Evolutionary conservation across 371 early-diverging fungal genomes (phyloP), one percentile per base, ranked within the genome.

Genomic region (Umbelopsis sp.): DNA sequence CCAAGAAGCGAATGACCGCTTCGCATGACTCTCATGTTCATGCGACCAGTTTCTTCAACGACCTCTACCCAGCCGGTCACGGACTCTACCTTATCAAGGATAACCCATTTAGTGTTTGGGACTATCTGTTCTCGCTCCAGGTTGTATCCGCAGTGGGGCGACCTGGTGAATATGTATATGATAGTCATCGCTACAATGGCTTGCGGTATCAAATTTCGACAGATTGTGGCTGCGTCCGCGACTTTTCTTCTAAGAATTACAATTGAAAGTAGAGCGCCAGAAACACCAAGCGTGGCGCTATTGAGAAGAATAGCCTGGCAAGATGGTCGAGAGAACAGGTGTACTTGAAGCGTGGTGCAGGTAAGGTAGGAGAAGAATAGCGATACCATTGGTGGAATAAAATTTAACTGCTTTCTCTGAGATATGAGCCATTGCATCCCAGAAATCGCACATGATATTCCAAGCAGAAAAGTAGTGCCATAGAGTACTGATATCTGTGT

Each of bases 1-100:
- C 95, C 95, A 46, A 95, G 78, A 57, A 95, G 73, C 22, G 93
- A 92, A 74, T 95, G 93, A 25, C 94, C 94, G 69, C 89, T 86
- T 64, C 94, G 91, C 79, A 95, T 72, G 29, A 93, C 68, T 6
- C 88, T 86, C 29, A 92, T 74, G 14, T 82, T 74, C 51, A 84
- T 79, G 12, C 66, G 57, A 4, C 70, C 48, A n/a, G 72, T 74
- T 68, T 89, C 89, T 29, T 91, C 86, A 14, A 88, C 77, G 5
- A 91, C 88, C 11, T 86, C 81, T 16, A 94, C 76, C 87, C 88
- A 92, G 6, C 94, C 94, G 0, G 92, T 91, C 48, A 77, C 71
- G 24, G 91, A 90, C 72, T 94, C 92, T 11, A 75, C 76, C 35
- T 90, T 83, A 44, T 85, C 87, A 22, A 91, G 74, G 52, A 91